Percentiles rank a stretch among this genome's conserved stretches.
Evolutionary conservation across 345 rosid genomes (phyloP).

Genomic region (Citrus sinensis): DVS_A1.0 CM039162.1:26055501-26056000

Average conservation of each 20-base stretch:
- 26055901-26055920: neutral
- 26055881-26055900: neutral
- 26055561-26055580: conserved; percentile 84
- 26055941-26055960: neutral
- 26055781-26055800: neutral
- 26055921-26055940: neutral
- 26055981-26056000: neutral
- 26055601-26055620: conserved; percentile 54
- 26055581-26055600: conserved; percentile 71
- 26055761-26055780: neutral
- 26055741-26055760: neutral
- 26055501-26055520: neutral
- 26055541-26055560: conserved; percentile 81
- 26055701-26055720: neutral
- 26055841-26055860: neutral
- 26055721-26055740: neutral
- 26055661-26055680: conserved; percentile 62
- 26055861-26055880: neutral
- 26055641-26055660: conserved; percentile 79
- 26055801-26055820: neutral
- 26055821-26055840: neutral
- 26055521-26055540: neutral
- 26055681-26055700: neutral
- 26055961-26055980: neutral
- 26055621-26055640: conserved; percentile 81